phyloP scores from a whole-genome alignment of 495 filamentous ascomycete species.

The Mycothermus thermophilus region DNA sequence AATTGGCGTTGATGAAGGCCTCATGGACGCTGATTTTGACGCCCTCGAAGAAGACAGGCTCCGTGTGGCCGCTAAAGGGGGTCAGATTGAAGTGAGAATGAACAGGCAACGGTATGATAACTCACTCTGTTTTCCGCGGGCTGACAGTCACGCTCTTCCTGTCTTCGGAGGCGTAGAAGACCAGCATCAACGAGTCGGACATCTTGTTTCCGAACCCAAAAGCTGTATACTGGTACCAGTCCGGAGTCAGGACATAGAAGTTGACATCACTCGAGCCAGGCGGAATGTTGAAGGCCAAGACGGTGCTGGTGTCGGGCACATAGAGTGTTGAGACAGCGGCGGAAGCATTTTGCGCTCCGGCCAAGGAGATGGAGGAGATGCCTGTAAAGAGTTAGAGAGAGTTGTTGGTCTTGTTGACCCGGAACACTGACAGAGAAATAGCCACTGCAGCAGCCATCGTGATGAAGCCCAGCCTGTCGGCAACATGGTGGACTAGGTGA shows the following conservation, averaged over 20 bases:
- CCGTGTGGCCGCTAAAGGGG: conserved; percentile 23
- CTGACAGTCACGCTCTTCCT: conserved; percentile 11
- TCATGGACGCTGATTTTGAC: conserved; percentile 27
- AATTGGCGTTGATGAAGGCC: conserved; percentile 7
- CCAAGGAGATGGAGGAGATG: conserved; percentile 3
- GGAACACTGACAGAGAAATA: too few relatives aligned
- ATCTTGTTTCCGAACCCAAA: conserved; percentile 18
- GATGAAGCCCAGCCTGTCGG: too few relatives aligned
- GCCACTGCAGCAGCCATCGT: too few relatives aligned
- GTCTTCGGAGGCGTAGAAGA: conserved; percentile 15
- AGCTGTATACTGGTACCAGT: conserved; percentile 17
- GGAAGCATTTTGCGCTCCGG: conserved; percentile 1
- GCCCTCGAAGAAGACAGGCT: conserved; percentile 31
- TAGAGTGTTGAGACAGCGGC: conserved; percentile 10
- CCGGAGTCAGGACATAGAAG: conserved; percentile 14
- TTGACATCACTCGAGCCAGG: conserved; percentile 17
- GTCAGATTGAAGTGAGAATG: not conserved
- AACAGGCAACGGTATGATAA: not conserved
- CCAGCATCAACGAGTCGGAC: conserved; percentile 13
- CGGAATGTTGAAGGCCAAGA: conserved; percentile 14
- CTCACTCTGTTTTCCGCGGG: conserved; percentile 11
- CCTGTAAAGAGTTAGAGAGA: not conserved
- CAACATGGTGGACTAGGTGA: too few relatives aligned
- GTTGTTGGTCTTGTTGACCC: too few relatives aligned
- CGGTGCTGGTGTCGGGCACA: conserved; percentile 12